These are phyloP conservation scores for Colletotrichum euphorbiae DNA, from an alignment of 2,329 filamentous ascomycete genomes.

Conservation along the genomic window DNA sequence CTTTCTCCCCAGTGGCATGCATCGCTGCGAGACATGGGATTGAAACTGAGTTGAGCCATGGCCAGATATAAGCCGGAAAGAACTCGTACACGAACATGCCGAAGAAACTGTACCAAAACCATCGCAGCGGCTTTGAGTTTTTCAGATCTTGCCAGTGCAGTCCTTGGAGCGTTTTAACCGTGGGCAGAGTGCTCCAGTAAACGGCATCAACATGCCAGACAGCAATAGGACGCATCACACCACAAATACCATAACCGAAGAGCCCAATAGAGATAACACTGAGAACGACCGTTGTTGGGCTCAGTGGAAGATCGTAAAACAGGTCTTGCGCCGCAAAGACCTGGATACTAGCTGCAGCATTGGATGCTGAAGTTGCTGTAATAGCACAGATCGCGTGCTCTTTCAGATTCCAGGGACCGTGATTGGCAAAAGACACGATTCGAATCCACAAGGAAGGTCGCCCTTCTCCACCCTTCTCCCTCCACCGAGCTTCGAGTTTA, in stretches of 20 bases:
- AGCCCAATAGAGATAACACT: slow-evolving; percentile 64
- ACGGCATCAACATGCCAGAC: slow-evolving; percentile 69
- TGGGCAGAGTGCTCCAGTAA: slow-evolving; percentile 66
- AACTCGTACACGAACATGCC: slow-evolving; percentile 64
- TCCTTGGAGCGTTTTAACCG: slow-evolving; percentile 64
- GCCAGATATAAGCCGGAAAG: slow-evolving; percentile 66
- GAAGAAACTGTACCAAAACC: slow-evolving; percentile 63
- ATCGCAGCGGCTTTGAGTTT: slow-evolving; percentile 61
- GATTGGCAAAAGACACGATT: slow-evolving; percentile 60
- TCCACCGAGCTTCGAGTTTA: slow-evolving; percentile 59
- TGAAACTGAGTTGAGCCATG: slow-evolving; percentile 66
- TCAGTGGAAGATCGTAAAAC: slow-evolving; percentile 62
- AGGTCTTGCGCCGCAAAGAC: slow-evolving; percentile 63
- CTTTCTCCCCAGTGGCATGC: slow-evolving; percentile 60
- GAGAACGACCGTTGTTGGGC: slow-evolving; percentile 59
- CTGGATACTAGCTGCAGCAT: slow-evolving; percentile 54
- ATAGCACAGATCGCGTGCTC: slow-evolving; percentile 67
- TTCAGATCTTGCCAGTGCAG: slow-evolving; percentile 65
- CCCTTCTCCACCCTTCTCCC: slow-evolving; percentile 53
- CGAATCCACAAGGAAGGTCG: slow-evolving; percentile 56
- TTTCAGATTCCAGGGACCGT: slow-evolving; percentile 64
- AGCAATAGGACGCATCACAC: slow-evolving; percentile 63
- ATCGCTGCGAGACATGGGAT: slow-evolving; percentile 65
- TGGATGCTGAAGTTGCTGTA: slow-evolving; percentile 65
- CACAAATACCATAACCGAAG: slow-evolving; percentile 66